Evolutionary conservation across 2,329 filamentous ascomycete genomes (phyloP), one percentile per base, ranked within the genome.

Genomic region (Albophoma yamanashiensis): DNA sequence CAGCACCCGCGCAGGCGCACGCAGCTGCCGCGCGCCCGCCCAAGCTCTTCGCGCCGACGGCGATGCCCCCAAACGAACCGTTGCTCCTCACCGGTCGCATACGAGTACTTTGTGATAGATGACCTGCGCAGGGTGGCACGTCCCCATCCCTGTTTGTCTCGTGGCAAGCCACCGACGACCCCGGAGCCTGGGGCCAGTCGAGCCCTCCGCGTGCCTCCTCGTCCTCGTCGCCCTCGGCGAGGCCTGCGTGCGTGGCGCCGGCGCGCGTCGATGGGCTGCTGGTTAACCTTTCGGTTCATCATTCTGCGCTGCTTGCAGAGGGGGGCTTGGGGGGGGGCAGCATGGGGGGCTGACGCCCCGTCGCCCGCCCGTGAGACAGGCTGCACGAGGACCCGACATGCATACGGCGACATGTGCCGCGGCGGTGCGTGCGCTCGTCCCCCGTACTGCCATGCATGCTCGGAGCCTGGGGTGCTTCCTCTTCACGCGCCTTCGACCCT

Each of bases 91-190:
- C 66, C 67, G 64, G 64, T 66, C 58, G 60, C 56, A 59, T 64
- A 62, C 27, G 27, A 31, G 67, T 69, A 57, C 63, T 67, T 70
- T 70, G 59, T 71, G 69, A 71, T 65, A 70, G 65, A 67, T 71
- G 68, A 71, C 63, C 47, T 14, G 12, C 45, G 11, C 15, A 50
- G 25, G 11, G 11, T 38, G 36, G 25, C 47, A 17, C 45, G 22
- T 11, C 47, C 25, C 50, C 25, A 31, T 9, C 50, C 27, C n/a
- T n/a, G 50, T 14, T 31, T 53, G 50, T n/a, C 50, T 53, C 50
- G 27, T 53, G 50, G 50, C 50, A 34, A 20, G 25, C 47, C 47
- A 20, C 47, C 22, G 25, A 31, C 25, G 22, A 50, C 45, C 22
- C 43, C 43, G n/a, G 14, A 25, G 25, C 40, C 40, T n/a, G 40